Conservation (phyloP, 2,329 filamentous ascomycete genomes). For the Nigrograna mackinnonii region DNA sequence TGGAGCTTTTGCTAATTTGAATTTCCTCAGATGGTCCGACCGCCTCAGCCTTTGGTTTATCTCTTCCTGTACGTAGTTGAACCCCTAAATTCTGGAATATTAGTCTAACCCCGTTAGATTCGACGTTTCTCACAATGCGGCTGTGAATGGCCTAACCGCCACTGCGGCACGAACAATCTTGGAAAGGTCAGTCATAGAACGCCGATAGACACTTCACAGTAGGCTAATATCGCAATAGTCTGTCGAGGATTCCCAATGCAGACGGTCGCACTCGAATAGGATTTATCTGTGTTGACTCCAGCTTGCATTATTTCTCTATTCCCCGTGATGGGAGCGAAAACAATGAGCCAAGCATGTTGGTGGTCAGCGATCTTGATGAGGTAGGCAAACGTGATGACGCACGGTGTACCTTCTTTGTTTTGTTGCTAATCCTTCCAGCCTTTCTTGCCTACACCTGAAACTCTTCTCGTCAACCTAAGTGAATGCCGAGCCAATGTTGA, state of each 20-base stretch:
- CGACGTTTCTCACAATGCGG: constrained; percentile 90
- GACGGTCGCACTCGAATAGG: constrained; percentile 90
- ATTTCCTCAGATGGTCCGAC: no score
- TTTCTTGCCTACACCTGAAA: constrained; percentile 90
- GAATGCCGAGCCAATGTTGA: constrained; percentile 92
- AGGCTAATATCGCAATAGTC: no score
- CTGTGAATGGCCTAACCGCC: constrained; percentile 87
- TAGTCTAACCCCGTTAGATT: no score
- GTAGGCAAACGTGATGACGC: no score
- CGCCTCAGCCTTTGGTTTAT: constrained; percentile 92
- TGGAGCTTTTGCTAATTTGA: no score
- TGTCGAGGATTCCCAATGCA: constrained; percentile 97
- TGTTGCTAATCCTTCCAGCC: no score
- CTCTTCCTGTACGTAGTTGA: no score
- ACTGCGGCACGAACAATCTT: constrained; percentile 92
- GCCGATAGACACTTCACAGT: no score
- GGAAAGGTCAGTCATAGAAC: no score
- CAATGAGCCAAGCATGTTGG: constrained; percentile 85
- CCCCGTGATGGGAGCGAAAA: constrained; percentile 85
- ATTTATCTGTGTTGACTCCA: constrained; percentile 94
- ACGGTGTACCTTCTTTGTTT: no score
- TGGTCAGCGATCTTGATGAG: constrained; percentile 95
- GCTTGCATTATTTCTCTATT: constrained; percentile 94
- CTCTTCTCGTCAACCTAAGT: constrained; percentile 84
- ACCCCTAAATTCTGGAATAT: no score